Evolutionary conservation across 345 rosid species (phyloP).

Genomic region (Brassica nigra): DNA sequence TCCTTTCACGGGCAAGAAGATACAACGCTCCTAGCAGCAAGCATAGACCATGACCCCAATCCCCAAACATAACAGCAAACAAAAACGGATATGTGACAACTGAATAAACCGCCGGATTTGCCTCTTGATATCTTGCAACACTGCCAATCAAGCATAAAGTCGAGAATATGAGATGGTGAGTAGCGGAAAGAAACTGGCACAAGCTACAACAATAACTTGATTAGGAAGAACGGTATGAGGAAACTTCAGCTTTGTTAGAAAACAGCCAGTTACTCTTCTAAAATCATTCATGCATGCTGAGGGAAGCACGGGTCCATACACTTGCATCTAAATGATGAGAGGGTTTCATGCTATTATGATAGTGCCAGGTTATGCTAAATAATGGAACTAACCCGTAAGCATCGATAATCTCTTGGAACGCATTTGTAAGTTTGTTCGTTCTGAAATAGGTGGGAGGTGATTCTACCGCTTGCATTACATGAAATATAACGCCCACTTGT

Average conservation of each 20-base stretch:
- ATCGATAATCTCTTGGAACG: conserved; percentile 96
- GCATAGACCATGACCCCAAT: conserved; percentile 99
- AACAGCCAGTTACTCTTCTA: conserved; percentile 11
- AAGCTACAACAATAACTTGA: conserved; percentile 26
- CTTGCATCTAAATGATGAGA: conserved; percentile 8
- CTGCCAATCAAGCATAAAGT: conserved; percentile 57
- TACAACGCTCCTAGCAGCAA: conserved; percentile 87
- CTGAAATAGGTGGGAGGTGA: conserved; percentile 96
- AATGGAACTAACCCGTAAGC: conserved; percentile 86
- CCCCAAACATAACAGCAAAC: conserved; percentile 99
- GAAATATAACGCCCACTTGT: conserved; percentile 92
- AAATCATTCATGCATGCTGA: conserved; percentile 1
- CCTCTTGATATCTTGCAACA: conserved; percentile 95
- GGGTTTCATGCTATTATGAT: conserved; percentile 8
- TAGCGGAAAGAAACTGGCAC: conserved; percentile 15
- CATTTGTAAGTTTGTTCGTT: conserved; percentile 81
- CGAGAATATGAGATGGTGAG: conserved; percentile 15
- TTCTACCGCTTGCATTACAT: conserved; percentile 81
- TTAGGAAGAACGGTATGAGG: background rate
- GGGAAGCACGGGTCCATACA: conserved; percentile 1
- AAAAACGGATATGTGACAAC: conserved; percentile 91
- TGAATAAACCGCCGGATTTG: conserved; percentile 93
- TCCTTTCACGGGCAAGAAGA: conserved; percentile 85
- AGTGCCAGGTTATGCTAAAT: conserved; percentile 1
- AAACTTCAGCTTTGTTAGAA: conserved; percentile 10